Evolutionary conservation across 306 rosid genomes (phyloP).

Genomic region (Casuarina glauca): DNA sequence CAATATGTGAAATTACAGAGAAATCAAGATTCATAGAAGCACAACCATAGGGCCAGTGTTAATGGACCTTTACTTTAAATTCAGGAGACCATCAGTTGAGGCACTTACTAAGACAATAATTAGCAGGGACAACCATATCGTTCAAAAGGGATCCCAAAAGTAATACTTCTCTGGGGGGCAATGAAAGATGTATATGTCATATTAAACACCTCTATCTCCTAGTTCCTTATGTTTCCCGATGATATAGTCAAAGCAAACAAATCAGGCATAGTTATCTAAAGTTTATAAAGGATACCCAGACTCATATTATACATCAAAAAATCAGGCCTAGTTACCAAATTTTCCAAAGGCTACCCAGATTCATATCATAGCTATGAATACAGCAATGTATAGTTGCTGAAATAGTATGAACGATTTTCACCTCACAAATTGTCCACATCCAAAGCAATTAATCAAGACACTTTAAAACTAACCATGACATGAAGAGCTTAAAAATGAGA

Average conservation of each 20-base stretch:
- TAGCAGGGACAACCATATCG: neutral
- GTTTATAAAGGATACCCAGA: neutral
- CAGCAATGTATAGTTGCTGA: slow-evolving; percentile 1
- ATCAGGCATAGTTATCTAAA: neutral
- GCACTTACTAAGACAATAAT: neutral
- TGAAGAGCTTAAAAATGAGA: neutral
- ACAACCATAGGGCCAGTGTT: neutral
- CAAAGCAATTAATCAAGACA: slow-evolving; percentile 4
- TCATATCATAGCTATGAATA: neutral
- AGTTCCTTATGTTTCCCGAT: neutral
- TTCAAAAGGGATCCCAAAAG: neutral
- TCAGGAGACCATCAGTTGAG: neutral
- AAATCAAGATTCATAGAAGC: slow-evolving; percentile 7
- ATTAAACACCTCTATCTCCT: neutral
- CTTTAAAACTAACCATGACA: neutral
- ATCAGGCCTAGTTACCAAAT: neutral
- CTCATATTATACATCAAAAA: neutral
- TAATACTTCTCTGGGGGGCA: neutral
- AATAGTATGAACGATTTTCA: neutral
- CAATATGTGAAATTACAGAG: slow-evolving; percentile 29
- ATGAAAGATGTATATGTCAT: neutral
- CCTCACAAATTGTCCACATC: neutral
- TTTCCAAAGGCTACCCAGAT: neutral
- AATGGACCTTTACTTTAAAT: neutral
- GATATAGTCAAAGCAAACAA: neutral